Conservation (phyloP, 2,329 filamentous ascomycete genomes). For the Aspergillus piperis region DNA sequence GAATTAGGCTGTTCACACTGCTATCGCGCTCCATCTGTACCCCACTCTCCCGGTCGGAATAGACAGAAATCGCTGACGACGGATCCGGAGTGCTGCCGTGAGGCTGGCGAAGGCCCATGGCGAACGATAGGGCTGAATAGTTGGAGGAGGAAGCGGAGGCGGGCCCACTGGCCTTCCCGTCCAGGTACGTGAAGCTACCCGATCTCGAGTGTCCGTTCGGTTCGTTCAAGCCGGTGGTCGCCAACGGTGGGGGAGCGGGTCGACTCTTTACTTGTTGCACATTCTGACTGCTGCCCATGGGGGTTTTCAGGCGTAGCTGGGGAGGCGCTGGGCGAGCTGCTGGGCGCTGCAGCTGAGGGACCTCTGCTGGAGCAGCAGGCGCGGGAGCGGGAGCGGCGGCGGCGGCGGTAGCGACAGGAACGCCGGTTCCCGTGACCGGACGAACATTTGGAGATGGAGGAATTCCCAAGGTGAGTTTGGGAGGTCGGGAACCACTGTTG, state of each 20-base stretch:
- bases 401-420: slow-evolving; percentile 31
- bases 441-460: slow-evolving; percentile 82
- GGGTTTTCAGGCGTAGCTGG: slow-evolving; percentile 82
- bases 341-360: slow-evolving; percentile 36
- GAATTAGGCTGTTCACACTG: slow-evolving; percentile 74
- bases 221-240: slow-evolving; percentile 76
- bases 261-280: slow-evolving; percentile 66
- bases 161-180: slow-evolving; percentile 76
- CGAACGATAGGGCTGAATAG: slow-evolving; percentile 80
- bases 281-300: slow-evolving; percentile 72
- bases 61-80: slow-evolving; percentile 81
- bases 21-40: slow-evolving; percentile 78
- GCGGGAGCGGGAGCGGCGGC: no score
- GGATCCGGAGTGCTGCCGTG: slow-evolving; percentile 74
- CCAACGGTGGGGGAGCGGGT: slow-evolving; percentile 57
- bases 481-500: slow-evolving; percentile 64
- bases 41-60: slow-evolving; percentile 76
- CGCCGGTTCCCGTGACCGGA: slow-evolving; percentile 60
- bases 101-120: slow-evolving; percentile 66
- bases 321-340: slow-evolving; percentile 66
- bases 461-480: slow-evolving; percentile 84
- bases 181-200: slow-evolving; percentile 77
- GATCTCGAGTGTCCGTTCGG: slow-evolving; percentile 78
- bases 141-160: slow-evolving; percentile 85
- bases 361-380: slow-evolving; percentile 19